Conservation (phyloP, 2,329 filamentous ascomycete genomes). For the Aspergillus chevalieri region DNA sequence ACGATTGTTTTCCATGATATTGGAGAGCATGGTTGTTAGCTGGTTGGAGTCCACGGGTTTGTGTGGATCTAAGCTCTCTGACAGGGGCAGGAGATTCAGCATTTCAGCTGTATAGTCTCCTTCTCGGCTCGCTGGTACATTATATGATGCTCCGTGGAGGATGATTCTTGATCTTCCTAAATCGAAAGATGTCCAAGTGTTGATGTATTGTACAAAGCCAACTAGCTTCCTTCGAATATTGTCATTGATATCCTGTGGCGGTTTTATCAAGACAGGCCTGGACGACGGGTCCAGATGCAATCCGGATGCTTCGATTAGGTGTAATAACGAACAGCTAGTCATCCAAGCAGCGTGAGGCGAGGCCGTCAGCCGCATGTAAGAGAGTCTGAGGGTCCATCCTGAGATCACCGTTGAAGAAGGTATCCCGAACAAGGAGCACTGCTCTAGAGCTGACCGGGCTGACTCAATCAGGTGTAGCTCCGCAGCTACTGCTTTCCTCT, state of each 20-base stretch:
- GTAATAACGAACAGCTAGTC: constrained; percentile 53
- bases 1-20: constrained; percentile 38
- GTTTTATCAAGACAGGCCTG: constrained; percentile 7
- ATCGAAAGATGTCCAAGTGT: constrained; percentile 56
- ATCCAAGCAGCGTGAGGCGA: constrained; percentile 51
- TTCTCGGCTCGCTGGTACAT: constrained; percentile 33
- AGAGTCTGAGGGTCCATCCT: constrained; percentile 48
- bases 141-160: constrained; percentile 43
- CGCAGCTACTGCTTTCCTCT: constrained; percentile 32
- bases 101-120: constrained; percentile 34
- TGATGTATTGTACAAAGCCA: constrained; percentile 51
- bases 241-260: constrained; percentile 13
- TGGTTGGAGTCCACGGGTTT: constrained; percentile 37
- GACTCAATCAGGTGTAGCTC: constrained; percentile 46
- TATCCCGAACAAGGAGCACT: constrained; percentile 21
- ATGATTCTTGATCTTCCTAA: constrained; percentile 50
- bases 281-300: constrained; percentile 22
- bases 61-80: constrained; percentile 50
- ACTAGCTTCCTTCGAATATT: constrained; percentile 42
- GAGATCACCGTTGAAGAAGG: constrained; percentile 26
- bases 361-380: constrained; percentile 50
- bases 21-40: constrained; percentile 39
- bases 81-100: constrained; percentile 48
- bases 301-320: constrained; percentile 50
- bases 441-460: constrained; percentile 44